Percentiles rank a stretch among this genome's conserved stretches.
Evolutionary conservation across 208 protist species (phyloP).

Genomic region (Trichomonas gallinae): DNA sequence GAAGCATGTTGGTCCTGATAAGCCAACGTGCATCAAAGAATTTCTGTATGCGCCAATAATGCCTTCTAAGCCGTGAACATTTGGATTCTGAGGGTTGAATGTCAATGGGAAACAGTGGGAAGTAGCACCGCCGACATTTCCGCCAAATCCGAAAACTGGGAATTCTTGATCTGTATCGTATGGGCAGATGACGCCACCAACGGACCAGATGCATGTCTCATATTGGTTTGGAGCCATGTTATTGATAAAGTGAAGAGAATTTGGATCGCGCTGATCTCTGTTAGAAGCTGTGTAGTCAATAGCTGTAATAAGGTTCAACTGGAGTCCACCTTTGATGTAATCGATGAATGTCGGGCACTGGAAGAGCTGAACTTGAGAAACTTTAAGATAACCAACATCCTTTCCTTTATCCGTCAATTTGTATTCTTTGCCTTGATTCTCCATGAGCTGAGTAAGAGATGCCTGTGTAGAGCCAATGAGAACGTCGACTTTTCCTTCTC

Average conservation of each 20-base stretch:
- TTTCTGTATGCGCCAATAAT: constrained; percentile 23
- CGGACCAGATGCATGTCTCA: constrained; percentile 17
- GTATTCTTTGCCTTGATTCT: neutral
- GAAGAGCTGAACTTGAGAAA: neutral
- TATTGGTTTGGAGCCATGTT: constrained; percentile 7
- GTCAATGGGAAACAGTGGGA: constrained; percentile 27
- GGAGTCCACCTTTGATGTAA: constrained; percentile 24
- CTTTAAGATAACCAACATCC: neutral
- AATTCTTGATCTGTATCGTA: constrained; percentile 35
- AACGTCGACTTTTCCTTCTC: neutral
- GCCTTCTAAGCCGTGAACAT: constrained; percentile 20
- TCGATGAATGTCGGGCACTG: constrained; percentile 31
- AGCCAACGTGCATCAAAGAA: neutral
- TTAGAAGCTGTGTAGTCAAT: constrained; percentile 40
- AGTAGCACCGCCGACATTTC: neutral
- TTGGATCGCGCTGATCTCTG: constrained; percentile 11
- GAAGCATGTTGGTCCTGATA: constrained; percentile 27
- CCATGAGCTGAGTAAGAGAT: neutral
- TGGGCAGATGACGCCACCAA: constrained; percentile 28
- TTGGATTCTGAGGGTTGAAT: neutral
- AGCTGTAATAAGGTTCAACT: constrained; percentile 35
- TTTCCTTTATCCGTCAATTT: neutral
- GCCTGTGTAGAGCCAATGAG: neutral
- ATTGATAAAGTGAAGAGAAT: neutral
- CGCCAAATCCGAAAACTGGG: constrained; percentile 37